These are phyloP conservation scores for Kwoniella bestiolae DNA, from an alignment of 768 basidiomycete genomes.

Conservation along the genomic window DNA sequence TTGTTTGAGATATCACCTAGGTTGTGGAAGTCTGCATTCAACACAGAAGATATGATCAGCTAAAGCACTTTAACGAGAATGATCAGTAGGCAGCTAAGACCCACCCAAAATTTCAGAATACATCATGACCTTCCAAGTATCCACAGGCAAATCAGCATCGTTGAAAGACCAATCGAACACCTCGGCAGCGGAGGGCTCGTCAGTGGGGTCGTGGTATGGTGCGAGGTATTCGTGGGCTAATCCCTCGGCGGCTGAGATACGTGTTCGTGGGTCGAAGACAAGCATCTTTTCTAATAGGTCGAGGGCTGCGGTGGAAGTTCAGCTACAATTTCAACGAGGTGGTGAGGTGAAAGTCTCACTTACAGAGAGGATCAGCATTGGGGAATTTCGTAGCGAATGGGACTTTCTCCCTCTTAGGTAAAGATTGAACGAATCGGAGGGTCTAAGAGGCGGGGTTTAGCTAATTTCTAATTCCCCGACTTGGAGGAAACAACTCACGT, in stretches of 20 bases:
- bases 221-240: conserved; percentile 90
- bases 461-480: not conserved
- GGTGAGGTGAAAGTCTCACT: conserved; percentile 50
- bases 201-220: conserved; percentile 97
- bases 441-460: conserved; percentile 65
- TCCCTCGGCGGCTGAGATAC: conserved; percentile 91
- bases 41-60: not conserved
- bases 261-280: conserved; percentile 95
- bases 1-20: conserved; percentile 54
- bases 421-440: conserved; percentile 94
- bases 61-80: not conserved
- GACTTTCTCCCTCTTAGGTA: conserved; percentile 93
- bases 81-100: conserved; percentile 43
- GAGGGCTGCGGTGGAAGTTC: conserved; percentile 66
- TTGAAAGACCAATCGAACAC: conserved; percentile 99
- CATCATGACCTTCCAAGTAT: conserved; percentile 99
- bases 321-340: not conserved
- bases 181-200: conserved; percentile 90
- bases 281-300: conserved; percentile 98
- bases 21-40: conserved; percentile 57
- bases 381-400: conserved; percentile 93
- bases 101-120: conserved; percentile 94
- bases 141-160: conserved; percentile 96
- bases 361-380: conserved; percentile 82
- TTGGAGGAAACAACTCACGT: conserved; percentile 64